These are phyloP conservation scores for Ambrosiella cleistominuta DNA, from an alignment of 2,329 filamentous ascomycete species.

Conservation along the genomic window DNA sequence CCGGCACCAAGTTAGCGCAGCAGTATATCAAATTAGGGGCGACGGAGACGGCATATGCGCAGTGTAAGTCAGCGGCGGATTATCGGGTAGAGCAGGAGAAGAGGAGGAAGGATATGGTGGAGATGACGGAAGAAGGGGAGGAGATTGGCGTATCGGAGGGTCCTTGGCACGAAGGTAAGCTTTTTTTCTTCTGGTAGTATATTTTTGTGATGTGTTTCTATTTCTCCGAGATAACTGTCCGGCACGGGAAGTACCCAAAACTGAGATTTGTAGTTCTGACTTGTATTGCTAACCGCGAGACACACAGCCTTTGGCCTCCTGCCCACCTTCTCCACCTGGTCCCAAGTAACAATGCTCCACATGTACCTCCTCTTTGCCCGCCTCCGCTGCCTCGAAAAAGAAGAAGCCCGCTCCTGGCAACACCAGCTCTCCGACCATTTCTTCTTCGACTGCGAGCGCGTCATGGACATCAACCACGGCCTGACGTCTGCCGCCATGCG, in stretches of 20 bases:
- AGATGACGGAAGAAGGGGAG: slow-evolving; percentile 59
- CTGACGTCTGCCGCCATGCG: slow-evolving; percentile 40
- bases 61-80: slow-evolving; percentile 53
- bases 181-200: background rate
- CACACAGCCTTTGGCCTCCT: slow-evolving; percentile 52
- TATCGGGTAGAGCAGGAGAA: slow-evolving; percentile 57
- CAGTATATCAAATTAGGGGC: slow-evolving; percentile 54
- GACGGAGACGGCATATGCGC: slow-evolving; percentile 62
- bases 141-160: slow-evolving; percentile 60
- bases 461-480: slow-evolving; percentile 67
- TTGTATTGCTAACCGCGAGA: background rate
- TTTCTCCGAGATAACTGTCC: background rate
- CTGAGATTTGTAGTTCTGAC: background rate
- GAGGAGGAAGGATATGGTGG: slow-evolving; percentile 47
- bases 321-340: slow-evolving; percentile 89
- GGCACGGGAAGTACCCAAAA: background rate
- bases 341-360: slow-evolving; percentile 88
- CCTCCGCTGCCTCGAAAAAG: slow-evolving; percentile 57
- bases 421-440: slow-evolving; percentile 89
- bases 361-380: slow-evolving; percentile 81
- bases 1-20: slow-evolving; percentile 9
- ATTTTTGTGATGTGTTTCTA: background rate
- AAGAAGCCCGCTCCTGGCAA: slow-evolving; percentile 59
- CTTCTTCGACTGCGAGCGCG: slow-evolving; percentile 74
- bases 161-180: slow-evolving; percentile 68